phyloP scores from a whole-genome alignment of 768 basidiomycete species.

The Tylopilus vinaceipallidus region DNA sequence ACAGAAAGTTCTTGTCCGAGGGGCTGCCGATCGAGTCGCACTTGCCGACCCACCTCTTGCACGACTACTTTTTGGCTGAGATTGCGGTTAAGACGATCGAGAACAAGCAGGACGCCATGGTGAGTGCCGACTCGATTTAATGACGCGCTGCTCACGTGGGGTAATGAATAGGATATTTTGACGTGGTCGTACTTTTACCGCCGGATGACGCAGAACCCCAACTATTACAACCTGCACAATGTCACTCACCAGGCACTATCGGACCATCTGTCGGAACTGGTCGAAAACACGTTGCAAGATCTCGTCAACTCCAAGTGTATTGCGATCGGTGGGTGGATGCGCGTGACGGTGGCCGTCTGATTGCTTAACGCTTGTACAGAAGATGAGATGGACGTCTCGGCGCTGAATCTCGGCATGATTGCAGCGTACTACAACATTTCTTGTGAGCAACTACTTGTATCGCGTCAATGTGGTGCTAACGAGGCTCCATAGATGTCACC shows the following conservation, averaged over 20 bases:
- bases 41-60: slow-evolving; percentile 82
- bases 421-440: slow-evolving; percentile 96
- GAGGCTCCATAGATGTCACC: slow-evolving; percentile 66
- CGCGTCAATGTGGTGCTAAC: neutral
- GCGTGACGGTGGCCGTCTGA: neutral
- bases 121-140: slow-evolving; percentile 25
- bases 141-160: neutral
- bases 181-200: slow-evolving; percentile 99
- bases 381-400: slow-evolving; percentile 90
- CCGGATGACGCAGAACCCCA: slow-evolving; percentile 95
- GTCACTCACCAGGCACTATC: slow-evolving; percentile 95
- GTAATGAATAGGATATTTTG: slow-evolving; percentile 70
- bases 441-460: slow-evolving; percentile 46
- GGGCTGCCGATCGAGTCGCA: slow-evolving; percentile 98
- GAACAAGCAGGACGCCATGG: slow-evolving; percentile 98
- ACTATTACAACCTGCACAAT: slow-evolving; percentile 92
- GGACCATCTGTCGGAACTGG: slow-evolving; percentile 93
- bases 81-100: slow-evolving; percentile 99
- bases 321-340: slow-evolving; percentile 58
- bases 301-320: slow-evolving; percentile 96
- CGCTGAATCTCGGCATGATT: slow-evolving; percentile 97
- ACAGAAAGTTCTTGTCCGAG: slow-evolving; percentile 96
- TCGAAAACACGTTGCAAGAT: slow-evolving; percentile 90
- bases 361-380: slow-evolving; percentile 35
- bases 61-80: slow-evolving; percentile 98